Percentiles rank a stretch among this genome's conserved stretches.
These are phyloP conservation scores for Lepiota brunneoincarnata DNA, from an alignment of 768 basidiomycete genomes.

Conservation along the genomic window DNA sequence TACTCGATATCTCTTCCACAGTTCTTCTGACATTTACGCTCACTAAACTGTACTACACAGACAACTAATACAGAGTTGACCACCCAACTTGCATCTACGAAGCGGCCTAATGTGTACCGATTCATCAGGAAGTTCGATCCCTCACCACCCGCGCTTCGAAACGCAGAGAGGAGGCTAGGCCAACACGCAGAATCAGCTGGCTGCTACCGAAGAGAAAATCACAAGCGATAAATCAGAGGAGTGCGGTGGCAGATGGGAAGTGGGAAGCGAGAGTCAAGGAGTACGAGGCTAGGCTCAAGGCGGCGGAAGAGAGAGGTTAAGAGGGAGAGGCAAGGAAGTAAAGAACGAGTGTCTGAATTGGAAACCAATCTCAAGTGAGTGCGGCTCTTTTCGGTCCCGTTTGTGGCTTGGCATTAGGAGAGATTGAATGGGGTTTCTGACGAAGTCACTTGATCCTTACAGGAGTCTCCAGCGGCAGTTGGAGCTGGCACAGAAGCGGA, in stretches of 20 bases:
- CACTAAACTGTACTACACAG: conserved; percentile 32
- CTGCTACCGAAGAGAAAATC: conserved; percentile 82
- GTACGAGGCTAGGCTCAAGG: conserved; percentile 77
- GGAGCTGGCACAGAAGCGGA: conserved; percentile 77
- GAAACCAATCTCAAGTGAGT: conserved; percentile 66
- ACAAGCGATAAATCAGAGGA: conserved; percentile 72
- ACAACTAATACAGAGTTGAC: conserved; percentile 71
- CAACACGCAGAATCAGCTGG: conserved; percentile 80
- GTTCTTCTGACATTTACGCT: neutral
- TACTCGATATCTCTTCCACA: no score
- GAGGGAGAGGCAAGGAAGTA: conserved; percentile 89
- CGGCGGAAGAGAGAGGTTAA: conserved; percentile 91
- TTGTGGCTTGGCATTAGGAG: neutral
- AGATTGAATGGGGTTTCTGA: neutral
- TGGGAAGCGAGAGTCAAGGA: conserved; percentile 97
- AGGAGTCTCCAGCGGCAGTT: conserved; percentile 78
- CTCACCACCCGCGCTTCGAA: conserved; percentile 71
- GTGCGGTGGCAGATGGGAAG: conserved; percentile 70
- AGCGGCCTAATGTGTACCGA: conserved; percentile 59
- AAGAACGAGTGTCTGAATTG: conserved; percentile 76
- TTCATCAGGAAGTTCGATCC: conserved; percentile 59
- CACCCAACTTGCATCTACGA: conserved; percentile 60
- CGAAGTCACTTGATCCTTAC: neutral
- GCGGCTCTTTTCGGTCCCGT: neutral
- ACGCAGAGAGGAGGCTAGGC: conserved; percentile 88